Conservation (phyloP, 169 alveolate genomes). For the Besnoitia besnoiti region DNA sequence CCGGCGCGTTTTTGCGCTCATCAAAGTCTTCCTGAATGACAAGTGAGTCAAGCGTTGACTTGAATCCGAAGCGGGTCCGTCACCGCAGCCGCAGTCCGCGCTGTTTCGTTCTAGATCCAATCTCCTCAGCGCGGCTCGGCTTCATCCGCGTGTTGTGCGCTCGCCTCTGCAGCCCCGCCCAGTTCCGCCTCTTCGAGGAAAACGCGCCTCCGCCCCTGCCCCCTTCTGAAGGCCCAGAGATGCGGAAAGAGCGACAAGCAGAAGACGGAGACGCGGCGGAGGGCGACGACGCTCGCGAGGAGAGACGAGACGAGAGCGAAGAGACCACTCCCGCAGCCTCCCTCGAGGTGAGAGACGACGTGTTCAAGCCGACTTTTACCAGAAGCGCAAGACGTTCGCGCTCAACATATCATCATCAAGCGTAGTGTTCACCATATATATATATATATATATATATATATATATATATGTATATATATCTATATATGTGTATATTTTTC, state of each 20-base stretch:
- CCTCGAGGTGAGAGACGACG: background rate
- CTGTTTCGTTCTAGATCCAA: background rate
- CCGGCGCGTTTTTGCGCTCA: background rate
- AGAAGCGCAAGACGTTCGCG: background rate
- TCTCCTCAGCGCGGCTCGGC: no score
- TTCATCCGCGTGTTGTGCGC: no score
- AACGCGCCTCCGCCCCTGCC: background rate
- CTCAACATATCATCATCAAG: background rate
- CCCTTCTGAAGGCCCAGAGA: no score
- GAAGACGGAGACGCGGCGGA: background rate
- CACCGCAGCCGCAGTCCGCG: no score
- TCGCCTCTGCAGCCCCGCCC: background rate
- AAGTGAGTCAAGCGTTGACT: background rate
- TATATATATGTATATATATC: background rate
- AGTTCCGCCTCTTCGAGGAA: constrained; percentile 3
- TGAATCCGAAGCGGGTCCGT: no score
- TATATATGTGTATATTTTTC: no score
- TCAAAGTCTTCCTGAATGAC: background rate
- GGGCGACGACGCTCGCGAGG: background rate
- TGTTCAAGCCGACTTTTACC: no score
- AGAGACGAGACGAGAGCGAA: background rate
- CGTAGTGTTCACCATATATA: background rate
- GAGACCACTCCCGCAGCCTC: background rate
- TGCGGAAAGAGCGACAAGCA: background rate
- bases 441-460: background rate